Base-by-base conservation (phyloP, 2,329 filamentous ascomycete species). In the Penicillium sp. region DNA sequence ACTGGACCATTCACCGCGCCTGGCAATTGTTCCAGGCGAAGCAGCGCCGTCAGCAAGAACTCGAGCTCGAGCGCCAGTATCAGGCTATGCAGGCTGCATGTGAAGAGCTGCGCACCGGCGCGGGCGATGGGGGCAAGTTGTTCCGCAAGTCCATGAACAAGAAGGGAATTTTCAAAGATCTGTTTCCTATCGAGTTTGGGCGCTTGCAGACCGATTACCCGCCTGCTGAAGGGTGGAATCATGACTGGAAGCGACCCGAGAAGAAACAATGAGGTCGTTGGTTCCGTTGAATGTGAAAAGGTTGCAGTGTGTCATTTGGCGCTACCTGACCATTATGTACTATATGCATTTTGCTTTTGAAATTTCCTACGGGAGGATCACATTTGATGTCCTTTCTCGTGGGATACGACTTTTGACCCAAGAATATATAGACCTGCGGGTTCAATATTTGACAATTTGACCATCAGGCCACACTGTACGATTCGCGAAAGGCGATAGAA, bases 1-100 rank as follows among this genome's bases (percentile, higher is more conserved):
- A 98, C 74, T 98, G 92, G 92, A 96, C 92, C 35, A 96, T 98
- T 66, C 89, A 96, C 73, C 88, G 92, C 54, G 90, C 90, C 14
- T 96, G 89, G 87, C 75, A 85, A 56, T 74, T 96, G 18, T 84
- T 83, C 68, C 80, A 82, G 55, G 76, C 81, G 52, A 77, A 84
- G 60, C 75, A 80, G 55, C 80, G 80, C 32, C 71, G 76, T 48
- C 68, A 71, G 23, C 74, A 79, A 35, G 75, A 85, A 60, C 69
- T 74, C 37, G 85, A 89, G 62, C 75, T 95, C 31, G 79, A 87
- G 68, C 74, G 85, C 28, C 79, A 79, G 71, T 88, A 89, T 68
- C 82, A 85, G 59, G 79, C 78, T 58, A 96, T 98, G 84, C 75
- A 76, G 42, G 72, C 73, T 30, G 90, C 92, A 15, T 93, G 86